These are phyloP conservation scores for Hanseniaspora gamundiae DNA, from an alignment of 1,139 yeast species.

Conservation along the genomic window DNA sequence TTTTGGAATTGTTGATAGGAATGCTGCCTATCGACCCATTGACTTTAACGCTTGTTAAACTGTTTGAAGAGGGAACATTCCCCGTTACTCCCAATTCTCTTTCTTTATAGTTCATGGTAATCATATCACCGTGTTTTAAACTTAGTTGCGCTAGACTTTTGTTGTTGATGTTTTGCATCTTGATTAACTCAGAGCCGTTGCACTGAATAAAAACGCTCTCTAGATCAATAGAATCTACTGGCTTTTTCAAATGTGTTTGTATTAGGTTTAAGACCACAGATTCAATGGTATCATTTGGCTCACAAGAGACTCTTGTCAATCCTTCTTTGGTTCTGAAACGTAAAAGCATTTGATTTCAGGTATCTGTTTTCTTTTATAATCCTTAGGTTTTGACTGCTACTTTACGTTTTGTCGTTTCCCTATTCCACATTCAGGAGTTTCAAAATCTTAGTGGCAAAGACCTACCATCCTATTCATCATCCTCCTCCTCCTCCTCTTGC, in stretches of 20 bases:
- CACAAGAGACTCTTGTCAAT: slow-evolving; percentile 53
- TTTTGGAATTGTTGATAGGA: slow-evolving; percentile 4
- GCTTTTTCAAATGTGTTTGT: slow-evolving; percentile 14
- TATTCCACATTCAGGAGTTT: background rate
- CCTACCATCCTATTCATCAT: no score
- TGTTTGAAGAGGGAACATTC: slow-evolving; percentile 4
- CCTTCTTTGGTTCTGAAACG: slow-evolving; percentile 83
- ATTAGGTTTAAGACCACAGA: slow-evolving; percentile 34
- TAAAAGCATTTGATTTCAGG: slow-evolving; percentile 33
- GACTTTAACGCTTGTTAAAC: background rate
- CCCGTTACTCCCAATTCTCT: slow-evolving; percentile 5
- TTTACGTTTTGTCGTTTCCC: background rate
- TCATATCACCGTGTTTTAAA: slow-evolving; percentile 72
- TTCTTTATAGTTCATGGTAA: slow-evolving; percentile 42
- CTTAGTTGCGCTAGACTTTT: slow-evolving; percentile 42
- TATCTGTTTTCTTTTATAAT: background rate
- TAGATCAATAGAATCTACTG: slow-evolving; percentile 14
- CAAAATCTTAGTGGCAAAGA: background rate
- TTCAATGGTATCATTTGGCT: slow-evolving; percentile 36
- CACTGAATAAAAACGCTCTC: slow-evolving; percentile 9
- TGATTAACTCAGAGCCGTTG: slow-evolving; percentile 9
- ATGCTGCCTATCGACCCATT: slow-evolving; percentile 8
- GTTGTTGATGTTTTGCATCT: slow-evolving; percentile 26
- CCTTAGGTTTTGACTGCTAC: background rate
- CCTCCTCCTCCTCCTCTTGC: no score